Base-by-base conservation (phyloP, 331 rosid species). In the Cucumis variabilis region DNA sequence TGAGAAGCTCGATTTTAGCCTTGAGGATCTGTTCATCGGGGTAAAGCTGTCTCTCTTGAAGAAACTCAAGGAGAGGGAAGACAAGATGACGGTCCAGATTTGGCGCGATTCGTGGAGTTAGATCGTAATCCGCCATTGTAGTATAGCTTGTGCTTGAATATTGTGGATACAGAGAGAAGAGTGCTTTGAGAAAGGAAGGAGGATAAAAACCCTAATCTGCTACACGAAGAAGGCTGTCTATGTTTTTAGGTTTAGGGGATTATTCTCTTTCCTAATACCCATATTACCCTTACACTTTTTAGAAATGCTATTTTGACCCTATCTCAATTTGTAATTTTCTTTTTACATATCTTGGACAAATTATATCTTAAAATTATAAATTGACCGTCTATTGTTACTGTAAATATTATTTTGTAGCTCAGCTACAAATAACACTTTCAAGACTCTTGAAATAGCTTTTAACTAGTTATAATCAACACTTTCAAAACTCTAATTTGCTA, bases 1-100 rank as follows among this genome's bases (percentile, higher is more conserved):
- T 97, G 62, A 97, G 97, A 11, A 97, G 98, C 84, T 94, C 98
- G 86, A 97, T 95, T 89, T 97, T 97, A 10, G 96, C 92, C 90
- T 97, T 94, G 58, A 97, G 98, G 88, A 97, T 97, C 90, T 92
- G 94, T 73, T 91, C 94, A 13, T 95, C 96, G 14, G 94, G 92
- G 90, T 95, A 92, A 15, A 97, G 85, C 65, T 90, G 92, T 9
- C 96, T 93, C 85, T 97, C 99, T 85, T 97, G 99, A 0, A 97
- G 95, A 17, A 95, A 97, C 91, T 97, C 98, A 12, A 97, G 89
- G 8, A 97, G 90, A 6, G 98, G 99, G 84, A 97, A 97, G 3
- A 97, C 98, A 0, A 97, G 89, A 70, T 97, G 99, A 28, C 99
- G 86, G 85, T 97, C 99, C 1, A 97, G 91, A 65, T 94, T 90